These are phyloP conservation scores for Citrus inodora DNA, from an alignment of 345 rosid genomes.

Conservation along the genomic window DNA sequence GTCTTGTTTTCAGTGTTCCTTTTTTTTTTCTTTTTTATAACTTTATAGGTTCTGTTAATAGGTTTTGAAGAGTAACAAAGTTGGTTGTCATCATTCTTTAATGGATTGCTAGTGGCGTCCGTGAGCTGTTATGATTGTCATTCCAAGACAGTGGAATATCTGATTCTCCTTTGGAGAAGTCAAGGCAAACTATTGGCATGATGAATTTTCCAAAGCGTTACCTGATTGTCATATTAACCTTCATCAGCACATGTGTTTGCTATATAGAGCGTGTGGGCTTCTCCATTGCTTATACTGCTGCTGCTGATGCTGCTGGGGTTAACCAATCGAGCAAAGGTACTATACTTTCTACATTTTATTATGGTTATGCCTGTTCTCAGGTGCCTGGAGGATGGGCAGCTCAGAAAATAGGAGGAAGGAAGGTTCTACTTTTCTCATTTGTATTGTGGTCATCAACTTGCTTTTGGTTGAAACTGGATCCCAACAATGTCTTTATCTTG, in stretches of 20 bases:
- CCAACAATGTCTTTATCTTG: slow-evolving; percentile 53
- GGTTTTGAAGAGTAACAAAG: not conserved
- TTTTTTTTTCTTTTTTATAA: not conserved
- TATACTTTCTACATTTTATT: slow-evolving; percentile 80
- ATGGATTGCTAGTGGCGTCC: slow-evolving; percentile 5
- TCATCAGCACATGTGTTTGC: slow-evolving; percentile 81
- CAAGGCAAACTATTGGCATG: slow-evolving; percentile 42
- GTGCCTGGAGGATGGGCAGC: slow-evolving; percentile 99
- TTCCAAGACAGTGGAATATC: slow-evolving; percentile 17
- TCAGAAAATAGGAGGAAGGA: slow-evolving; percentile 85
- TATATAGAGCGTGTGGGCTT: slow-evolving; percentile 96
- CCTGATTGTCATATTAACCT: slow-evolving; percentile 76
- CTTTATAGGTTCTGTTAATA: not conserved
- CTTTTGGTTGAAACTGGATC: slow-evolving; percentile 80
- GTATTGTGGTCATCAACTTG: slow-evolving; percentile 89
- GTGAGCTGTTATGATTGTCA: slow-evolving; percentile 13
- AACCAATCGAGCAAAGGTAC: slow-evolving; percentile 91
- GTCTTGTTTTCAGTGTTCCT: not conserved
- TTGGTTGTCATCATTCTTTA: not conserved
- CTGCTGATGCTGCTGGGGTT: slow-evolving; percentile 89
- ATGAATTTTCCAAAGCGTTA: slow-evolving; percentile 74
- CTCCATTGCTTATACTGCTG: slow-evolving; percentile 88
- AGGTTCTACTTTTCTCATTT: slow-evolving; percentile 83
- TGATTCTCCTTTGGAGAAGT: slow-evolving; percentile 9
- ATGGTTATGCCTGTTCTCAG: slow-evolving; percentile 93